Evolutionary conservation across 768 basidiomycete genomes (phyloP), one percentile per base, ranked within the genome.

Genomic region (Tylopilus balloui): DNA sequence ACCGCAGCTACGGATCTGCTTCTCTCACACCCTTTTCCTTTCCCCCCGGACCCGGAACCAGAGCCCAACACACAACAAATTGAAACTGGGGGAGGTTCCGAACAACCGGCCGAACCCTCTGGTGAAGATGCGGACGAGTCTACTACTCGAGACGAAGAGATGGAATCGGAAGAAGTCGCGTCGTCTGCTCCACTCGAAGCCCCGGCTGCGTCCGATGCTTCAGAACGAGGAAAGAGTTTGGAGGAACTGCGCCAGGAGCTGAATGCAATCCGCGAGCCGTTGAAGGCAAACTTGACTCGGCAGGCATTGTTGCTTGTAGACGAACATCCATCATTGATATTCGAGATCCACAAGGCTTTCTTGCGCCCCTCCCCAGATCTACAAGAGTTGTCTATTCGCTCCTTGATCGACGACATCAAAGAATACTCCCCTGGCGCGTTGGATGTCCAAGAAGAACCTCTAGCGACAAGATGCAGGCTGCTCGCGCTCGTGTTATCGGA

Each of bases 1-100:
- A 83, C 77, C 37, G 82, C 87, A 5, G 96, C 96, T 4, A 86
- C 95, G 0, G 94, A 98, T 56, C 72, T 88, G 4, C 76, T 99
- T 1, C 73, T 99, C 13, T 77, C 80, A 0, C 86, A 93, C 56
- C 91, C 92, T 2, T 87, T 85, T 60, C 81, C 85, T 3, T 74
- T 89, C 35, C 80, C 81, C 25, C 80, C 82, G 4, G 89, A 90
- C 58, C 81, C 81, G 0, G 73, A 72, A 13, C 58, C 67, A 13
- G 61, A 65, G 28, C 4, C 56, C 0, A 56, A 64, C 0, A 60
- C 61, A 23, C 60, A 41, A 25, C 55, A 56, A 12, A 37, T 53
- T 27, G 54, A 58, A 50, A 41, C 25, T 9, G 47, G 25, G 17
- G 56, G 31, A 42, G 54, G n/a, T 34, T 47, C 56, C 10, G 59